phyloP scores from a whole-genome alignment of 805 yeast genomes.

The Clavispora santaluciae region DNA sequence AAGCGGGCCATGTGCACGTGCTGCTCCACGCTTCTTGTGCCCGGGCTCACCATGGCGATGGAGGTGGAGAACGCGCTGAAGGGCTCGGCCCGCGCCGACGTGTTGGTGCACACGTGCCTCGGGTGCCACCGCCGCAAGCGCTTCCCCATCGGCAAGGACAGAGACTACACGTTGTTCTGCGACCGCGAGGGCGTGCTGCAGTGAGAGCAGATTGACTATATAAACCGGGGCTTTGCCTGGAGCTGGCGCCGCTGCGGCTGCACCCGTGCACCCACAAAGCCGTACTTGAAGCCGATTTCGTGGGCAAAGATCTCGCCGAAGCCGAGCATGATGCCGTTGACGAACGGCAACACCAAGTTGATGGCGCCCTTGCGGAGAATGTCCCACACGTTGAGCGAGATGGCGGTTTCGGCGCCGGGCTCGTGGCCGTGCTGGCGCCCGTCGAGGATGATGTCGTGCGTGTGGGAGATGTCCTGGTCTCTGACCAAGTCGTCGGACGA shows the following conservation, averaged over 20 bases:
- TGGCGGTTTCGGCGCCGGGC: constrained; percentile 1
- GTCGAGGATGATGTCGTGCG: constrained; percentile 21
- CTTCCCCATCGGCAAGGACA: constrained; percentile 59
- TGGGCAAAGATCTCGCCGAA: constrained; percentile 94
- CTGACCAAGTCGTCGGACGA: constrained; percentile 30
- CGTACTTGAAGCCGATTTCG: constrained; percentile 76
- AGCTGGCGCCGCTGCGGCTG: constrained; percentile 26
- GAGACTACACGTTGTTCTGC: constrained; percentile 44
- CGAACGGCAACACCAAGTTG: constrained; percentile 77
- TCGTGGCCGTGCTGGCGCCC: constrained; percentile 18
- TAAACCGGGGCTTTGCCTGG: neutral
- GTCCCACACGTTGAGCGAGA: constrained; percentile 28
- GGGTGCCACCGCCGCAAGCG: constrained; percentile 50
- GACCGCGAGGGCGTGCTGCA: constrained; percentile 23
- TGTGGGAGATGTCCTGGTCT: constrained; percentile 23
- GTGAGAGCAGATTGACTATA: neutral
- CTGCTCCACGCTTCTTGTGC: constrained; percentile 50
- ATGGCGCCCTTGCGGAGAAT: constrained; percentile 53
- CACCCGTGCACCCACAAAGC: constrained; percentile 71
- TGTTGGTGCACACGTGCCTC: constrained; percentile 45
- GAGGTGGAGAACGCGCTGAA: constrained; percentile 42
- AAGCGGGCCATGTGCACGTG: constrained; percentile 68
- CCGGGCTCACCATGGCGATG: constrained; percentile 40
- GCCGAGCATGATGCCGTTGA: constrained; percentile 93
- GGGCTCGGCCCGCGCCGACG: constrained; percentile 33